Evolutionary conservation across 2,329 filamentous ascomycete genomes (phyloP).

Genomic region (Hypocreales sp.): DNA sequence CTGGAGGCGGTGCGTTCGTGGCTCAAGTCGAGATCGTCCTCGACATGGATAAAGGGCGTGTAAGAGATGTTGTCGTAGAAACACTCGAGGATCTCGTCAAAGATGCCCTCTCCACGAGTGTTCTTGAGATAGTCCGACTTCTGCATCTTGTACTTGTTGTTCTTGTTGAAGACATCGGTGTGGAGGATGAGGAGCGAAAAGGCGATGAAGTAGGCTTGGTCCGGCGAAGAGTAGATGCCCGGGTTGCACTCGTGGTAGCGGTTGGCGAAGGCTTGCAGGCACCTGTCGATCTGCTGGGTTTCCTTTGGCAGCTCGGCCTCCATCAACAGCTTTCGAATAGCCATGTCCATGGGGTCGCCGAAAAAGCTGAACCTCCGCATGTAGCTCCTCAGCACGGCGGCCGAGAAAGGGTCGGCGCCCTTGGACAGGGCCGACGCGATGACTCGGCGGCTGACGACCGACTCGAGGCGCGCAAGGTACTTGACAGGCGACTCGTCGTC

Average conservation of each 20-base stretch:
- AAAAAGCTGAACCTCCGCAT: conserved; percentile 94
- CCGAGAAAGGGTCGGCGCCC: conserved; percentile 69
- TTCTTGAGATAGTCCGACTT: conserved; percentile 92
- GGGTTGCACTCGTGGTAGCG: conserved; percentile 97
- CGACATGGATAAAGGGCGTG: conserved; percentile 94
- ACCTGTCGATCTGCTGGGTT: conserved; percentile 94
- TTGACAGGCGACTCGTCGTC: conserved; percentile 84
- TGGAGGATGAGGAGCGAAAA: conserved; percentile 94
- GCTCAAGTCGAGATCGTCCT: conserved; percentile 74
- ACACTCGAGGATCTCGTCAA: conserved; percentile 82
- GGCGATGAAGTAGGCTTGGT: conserved; percentile 96
- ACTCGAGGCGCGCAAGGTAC: conserved; percentile 74
- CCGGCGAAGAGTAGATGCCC: conserved; percentile 77
- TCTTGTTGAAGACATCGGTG: conserved; percentile 99
- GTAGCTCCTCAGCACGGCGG: conserved; percentile 76
- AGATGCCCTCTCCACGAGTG: conserved; percentile 80
- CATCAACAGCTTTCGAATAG: conserved; percentile 87
- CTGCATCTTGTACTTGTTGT: conserved; percentile 99
- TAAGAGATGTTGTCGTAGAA: conserved; percentile 99
- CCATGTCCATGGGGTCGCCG: conserved; percentile 95
- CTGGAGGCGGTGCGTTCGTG: conserved; percentile 56
- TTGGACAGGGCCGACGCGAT: conserved; percentile 81
- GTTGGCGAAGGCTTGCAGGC: conserved; percentile 86
- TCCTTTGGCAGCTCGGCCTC: conserved; percentile 92
- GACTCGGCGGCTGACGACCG: conserved; percentile 60